phyloP scores from a whole-genome alignment of 2,329 filamentous ascomycete genomes.

The Clarireedia hainanense region DNA sequence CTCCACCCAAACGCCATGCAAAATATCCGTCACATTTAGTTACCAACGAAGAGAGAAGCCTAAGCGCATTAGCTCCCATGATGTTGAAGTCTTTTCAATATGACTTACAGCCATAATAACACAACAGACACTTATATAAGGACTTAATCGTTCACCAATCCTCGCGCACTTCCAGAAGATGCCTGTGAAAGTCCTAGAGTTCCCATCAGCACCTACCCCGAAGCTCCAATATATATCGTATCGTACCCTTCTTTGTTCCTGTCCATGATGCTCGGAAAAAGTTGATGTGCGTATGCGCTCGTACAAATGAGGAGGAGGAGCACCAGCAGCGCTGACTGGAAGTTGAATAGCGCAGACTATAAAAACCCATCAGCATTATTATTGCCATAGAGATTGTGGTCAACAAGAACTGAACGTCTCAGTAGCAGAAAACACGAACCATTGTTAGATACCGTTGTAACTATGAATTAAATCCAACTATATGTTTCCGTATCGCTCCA shows the following conservation, averaged over 20 bases:
- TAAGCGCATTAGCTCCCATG: constrained; percentile 14
- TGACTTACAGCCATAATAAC: constrained; percentile 79
- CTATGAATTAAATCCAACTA: neutral
- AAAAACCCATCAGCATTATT: neutral
- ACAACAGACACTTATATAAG: constrained; percentile 92
- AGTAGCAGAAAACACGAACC: neutral
- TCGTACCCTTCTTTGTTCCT: constrained; percentile 82
- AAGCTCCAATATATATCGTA: constrained; percentile 1
- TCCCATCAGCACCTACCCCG: constrained; percentile 8
- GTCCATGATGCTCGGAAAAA: constrained; percentile 85
- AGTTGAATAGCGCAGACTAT: constrained; percentile 98
- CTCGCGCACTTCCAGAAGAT: constrained; percentile 95
- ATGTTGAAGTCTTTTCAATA: constrained; percentile 11
- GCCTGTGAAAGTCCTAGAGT: constrained; percentile 36
- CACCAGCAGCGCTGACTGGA: constrained; percentile 91
- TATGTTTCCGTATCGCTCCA: neutral
- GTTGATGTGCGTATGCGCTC: constrained; percentile 83
- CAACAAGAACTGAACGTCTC: too few relatives aligned
- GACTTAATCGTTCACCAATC: constrained; percentile 86
- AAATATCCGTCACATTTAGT: constrained; percentile 15
- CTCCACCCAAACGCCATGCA: constrained; percentile 18
- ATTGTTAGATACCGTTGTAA: neutral
- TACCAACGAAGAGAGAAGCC: constrained; percentile 29
- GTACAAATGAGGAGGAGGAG: constrained; percentile 95
- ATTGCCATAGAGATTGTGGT: too few relatives aligned